Evolutionary conservation across 2,329 filamentous ascomycete genomes (phyloP), one percentile per base, ranked within the genome.

Genomic region (Colletotrichum brevisporum): DNA sequence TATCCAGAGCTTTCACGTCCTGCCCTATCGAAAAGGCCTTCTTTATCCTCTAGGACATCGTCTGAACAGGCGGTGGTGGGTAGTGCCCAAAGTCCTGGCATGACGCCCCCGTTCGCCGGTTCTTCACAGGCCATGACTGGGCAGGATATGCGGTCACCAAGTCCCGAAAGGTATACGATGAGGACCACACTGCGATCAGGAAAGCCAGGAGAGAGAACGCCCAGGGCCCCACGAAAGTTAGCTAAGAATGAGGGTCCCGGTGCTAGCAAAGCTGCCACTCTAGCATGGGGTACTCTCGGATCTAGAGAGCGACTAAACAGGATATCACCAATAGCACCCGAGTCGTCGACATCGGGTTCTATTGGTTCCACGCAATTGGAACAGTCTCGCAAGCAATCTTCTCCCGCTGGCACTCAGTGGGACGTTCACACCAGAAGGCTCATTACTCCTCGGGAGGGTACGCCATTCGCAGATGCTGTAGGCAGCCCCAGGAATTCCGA

Each of bases 1-100:
- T 97, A 97, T 77, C 88, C 90, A 5, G 92, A 97, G 73, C 84
- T 97, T n/a, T 92, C 92, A n/a, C 89, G 90, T 65, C 92, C 92
- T 13, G 75, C 82, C 13, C 81, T 89, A 10, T 85, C 90, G 13
- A 82, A 86, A 56, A 85, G 92, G 26, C 88, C 89, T 27, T 84
- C 86, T 1, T 78, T 87, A 48, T 86, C 88, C n/a, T 81, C 78
- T 61, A 86, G 83, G 78, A 84, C 82, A 75, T 88, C 85, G 60
- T 87, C 85, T 0, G 86, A 88, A 48, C 79, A 79, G 39, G 80
- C 83, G 48, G 78, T 82, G 16, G 77, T 82, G 26, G 81, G 82
- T 60, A 74, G 78, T 13, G 76, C 75, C 8, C 63, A 62, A 18
- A 63, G 48, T 43, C 56, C 63, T 39, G 39, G 21, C 16, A 73